phyloP scores from a whole-genome alignment of 495 filamentous ascomycete genomes.

The Hypoxylon subgilvum region DNA sequence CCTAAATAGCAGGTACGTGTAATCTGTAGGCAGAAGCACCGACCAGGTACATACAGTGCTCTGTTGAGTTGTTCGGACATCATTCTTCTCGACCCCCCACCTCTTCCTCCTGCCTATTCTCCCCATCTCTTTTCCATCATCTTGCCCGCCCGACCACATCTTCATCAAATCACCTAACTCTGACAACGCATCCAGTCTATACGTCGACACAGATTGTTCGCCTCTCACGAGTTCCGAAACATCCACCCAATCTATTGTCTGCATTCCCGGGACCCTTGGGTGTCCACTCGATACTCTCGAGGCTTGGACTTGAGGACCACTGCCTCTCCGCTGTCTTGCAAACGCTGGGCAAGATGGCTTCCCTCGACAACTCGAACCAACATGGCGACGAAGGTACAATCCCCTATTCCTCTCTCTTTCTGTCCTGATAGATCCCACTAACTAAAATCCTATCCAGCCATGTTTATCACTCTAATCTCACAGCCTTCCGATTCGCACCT shows the following conservation, averaged over 20 bases:
- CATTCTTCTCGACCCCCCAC: not conserved
- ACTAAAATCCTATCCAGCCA: conserved; percentile 10
- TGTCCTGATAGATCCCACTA: not conserved
- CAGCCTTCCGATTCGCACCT: conserved; percentile 4
- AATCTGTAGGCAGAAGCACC: too few species aligned
- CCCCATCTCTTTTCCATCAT: conserved; percentile 3
- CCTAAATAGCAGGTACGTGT: too few species aligned
- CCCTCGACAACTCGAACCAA: not conserved
- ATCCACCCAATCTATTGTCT: not conserved
- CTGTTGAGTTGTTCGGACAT: too few species aligned
- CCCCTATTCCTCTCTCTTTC: not conserved
- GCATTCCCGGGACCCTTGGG: conserved; percentile 3
- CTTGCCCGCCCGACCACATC: conserved; percentile 29
- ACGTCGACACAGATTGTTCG: conserved; percentile 1
- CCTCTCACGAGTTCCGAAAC: not conserved
- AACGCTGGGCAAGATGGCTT: conserved; percentile 15
- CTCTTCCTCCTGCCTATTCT: conserved; percentile 6
- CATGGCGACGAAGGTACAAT: conserved; percentile 17
- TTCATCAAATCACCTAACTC: conserved; percentile 22
- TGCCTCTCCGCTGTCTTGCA: not conserved
- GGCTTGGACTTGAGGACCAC: conserved; percentile 11
- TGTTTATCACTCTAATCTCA: conserved; percentile 29
- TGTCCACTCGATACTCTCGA: conserved; percentile 5
- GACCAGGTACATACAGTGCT: not conserved
- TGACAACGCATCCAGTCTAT: conserved; percentile 17